A percentile compares a stretch with the other conserved stretches of the same genome.
Conservation (phyloP, 768 basidiomycete species). For the Epithele typhae region DNA sequence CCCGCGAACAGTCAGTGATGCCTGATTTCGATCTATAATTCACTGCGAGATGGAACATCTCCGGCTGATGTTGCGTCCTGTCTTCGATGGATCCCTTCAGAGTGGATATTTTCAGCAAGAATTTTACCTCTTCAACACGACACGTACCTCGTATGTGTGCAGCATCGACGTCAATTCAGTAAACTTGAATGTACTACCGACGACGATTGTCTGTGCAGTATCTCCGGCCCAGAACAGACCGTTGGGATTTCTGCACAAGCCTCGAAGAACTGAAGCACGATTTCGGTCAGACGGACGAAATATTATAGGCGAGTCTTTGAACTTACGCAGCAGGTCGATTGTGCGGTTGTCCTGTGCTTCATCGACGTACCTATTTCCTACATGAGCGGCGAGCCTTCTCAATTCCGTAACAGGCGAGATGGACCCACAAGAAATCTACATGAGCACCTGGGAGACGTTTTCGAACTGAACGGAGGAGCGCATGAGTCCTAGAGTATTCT, state of each 20-base stretch:
- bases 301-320: constrained; percentile 35
- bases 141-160: constrained; percentile 31
- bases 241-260: not conserved
- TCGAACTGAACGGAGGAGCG: too few relatives aligned
- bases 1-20: constrained; percentile 65
- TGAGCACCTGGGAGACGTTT: constrained; percentile 37
- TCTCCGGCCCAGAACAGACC: constrained; percentile 38
- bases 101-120: not conserved
- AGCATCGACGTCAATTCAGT: constrained; percentile 60
- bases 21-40: constrained; percentile 73
- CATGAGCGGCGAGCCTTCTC: too few relatives aligned
- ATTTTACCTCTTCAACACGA: not conserved
- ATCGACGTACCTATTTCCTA: constrained; percentile 63
- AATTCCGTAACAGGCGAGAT: too few relatives aligned
- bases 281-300: constrained; percentile 44
- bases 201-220: constrained; percentile 72
- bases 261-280: not conserved
- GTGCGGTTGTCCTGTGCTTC: constrained; percentile 71
- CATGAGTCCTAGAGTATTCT: too few relatives aligned
- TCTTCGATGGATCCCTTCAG: not conserved
- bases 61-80: constrained; percentile 4
- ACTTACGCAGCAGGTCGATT: constrained; percentile 56
- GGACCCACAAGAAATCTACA: constrained; percentile 50
- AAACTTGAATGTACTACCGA: constrained; percentile 68
- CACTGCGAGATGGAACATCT: constrained; percentile 50